A percentile compares a stretch with the other conserved stretches of the same genome.
Conservation (phyloP, 768 basidiomycete genomes). For the Gymnopilus dilepis region DNA sequence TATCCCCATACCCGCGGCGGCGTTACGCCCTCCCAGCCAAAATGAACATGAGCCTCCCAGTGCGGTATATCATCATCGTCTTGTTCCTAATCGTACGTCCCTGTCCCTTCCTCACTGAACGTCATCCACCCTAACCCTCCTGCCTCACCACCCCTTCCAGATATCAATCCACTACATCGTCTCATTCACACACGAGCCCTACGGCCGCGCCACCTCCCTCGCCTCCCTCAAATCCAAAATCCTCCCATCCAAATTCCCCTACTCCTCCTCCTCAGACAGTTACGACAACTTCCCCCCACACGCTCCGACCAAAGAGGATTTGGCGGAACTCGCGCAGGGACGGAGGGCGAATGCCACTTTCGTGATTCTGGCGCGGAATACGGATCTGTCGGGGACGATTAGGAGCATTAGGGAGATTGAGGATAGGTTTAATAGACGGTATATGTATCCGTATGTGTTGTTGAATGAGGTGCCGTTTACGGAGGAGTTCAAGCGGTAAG, state of each 20-base stretch:
- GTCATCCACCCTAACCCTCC: background rate
- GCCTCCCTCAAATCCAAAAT: slow-evolving; percentile 34
- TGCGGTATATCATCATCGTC: slow-evolving; percentile 39
- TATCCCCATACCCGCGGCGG: background rate
- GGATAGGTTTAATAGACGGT: slow-evolving; percentile 80
- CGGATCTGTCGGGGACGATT: slow-evolving; percentile 65
- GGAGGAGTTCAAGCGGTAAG: slow-evolving; percentile 73
- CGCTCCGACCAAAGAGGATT: slow-evolving; percentile 20
- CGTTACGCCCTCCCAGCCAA: background rate
- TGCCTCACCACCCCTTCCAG: too few relatives aligned
- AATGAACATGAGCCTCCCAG: slow-evolving; percentile 35
- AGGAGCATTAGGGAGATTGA: slow-evolving; percentile 78
- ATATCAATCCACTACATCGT: slow-evolving; percentile 53
- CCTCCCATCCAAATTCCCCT: background rate
- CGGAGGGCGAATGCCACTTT: slow-evolving; percentile 46
- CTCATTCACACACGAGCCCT: slow-evolving; percentile 54
- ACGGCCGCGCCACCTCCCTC: slow-evolving; percentile 53
- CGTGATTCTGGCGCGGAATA: slow-evolving; percentile 67
- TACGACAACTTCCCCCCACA: slow-evolving; percentile 26
- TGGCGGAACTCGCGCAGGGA: slow-evolving; percentile 22
- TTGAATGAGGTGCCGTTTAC: slow-evolving; percentile 84
- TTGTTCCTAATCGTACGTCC: slow-evolving; percentile 38
- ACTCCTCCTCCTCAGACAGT: background rate
- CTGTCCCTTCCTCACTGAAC: slow-evolving; percentile 15
- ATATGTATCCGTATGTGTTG: slow-evolving; percentile 84